Percentiles rank a stretch among this genome's conserved stretches.
Evolutionary conservation across 306 rosid genomes (phyloP).

Genomic region (Ziziphus jujuba): DNA sequence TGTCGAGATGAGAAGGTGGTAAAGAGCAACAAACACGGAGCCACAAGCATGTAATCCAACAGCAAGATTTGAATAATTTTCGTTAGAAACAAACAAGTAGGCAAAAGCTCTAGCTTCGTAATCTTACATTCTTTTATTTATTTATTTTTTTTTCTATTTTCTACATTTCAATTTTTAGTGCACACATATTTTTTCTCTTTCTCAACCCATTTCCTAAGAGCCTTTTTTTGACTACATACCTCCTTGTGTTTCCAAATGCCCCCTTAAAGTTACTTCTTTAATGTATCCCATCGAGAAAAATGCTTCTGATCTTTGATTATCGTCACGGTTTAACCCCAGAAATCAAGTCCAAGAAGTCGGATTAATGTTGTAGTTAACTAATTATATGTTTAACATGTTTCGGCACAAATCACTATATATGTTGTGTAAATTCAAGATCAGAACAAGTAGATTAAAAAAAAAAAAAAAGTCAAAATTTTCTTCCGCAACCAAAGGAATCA

Average conservation of each 20-base stretch:
- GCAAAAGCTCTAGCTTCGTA: constrained; percentile 4
- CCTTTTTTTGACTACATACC: neutral
- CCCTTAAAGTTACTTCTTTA: constrained; percentile 3
- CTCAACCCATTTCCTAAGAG: neutral
- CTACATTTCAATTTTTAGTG: constrained; percentile 15
- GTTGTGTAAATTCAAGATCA: neutral
- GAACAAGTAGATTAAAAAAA: constrained; percentile 13
- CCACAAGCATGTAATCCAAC: constrained; percentile 31
- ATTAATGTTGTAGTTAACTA: no score
- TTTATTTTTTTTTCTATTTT: constrained; percentile 4
- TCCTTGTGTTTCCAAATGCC: constrained; percentile 24
- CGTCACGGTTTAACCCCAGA: no score
- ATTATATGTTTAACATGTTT: neutral
- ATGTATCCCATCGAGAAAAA: constrained; percentile 8
- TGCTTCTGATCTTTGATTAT: neutral
- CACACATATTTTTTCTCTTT: constrained; percentile 2
- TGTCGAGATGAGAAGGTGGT: constrained; percentile 6
- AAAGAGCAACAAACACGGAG: constrained; percentile 41
- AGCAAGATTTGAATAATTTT: constrained; percentile 20
- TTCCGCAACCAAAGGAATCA: constrained; percentile 54
- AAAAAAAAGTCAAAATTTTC: constrained; percentile 25
- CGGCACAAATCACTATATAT: constrained; percentile 24
- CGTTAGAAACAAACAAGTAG: constrained; percentile 21
- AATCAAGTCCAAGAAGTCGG: no score
- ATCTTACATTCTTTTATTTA: constrained; percentile 3